A percentile compares a stretch with the other conserved stretches of the same genome.
Evolutionary conservation across 164 flowering plant genomes (phyloP).

Genomic region (Piper betle): DNA sequence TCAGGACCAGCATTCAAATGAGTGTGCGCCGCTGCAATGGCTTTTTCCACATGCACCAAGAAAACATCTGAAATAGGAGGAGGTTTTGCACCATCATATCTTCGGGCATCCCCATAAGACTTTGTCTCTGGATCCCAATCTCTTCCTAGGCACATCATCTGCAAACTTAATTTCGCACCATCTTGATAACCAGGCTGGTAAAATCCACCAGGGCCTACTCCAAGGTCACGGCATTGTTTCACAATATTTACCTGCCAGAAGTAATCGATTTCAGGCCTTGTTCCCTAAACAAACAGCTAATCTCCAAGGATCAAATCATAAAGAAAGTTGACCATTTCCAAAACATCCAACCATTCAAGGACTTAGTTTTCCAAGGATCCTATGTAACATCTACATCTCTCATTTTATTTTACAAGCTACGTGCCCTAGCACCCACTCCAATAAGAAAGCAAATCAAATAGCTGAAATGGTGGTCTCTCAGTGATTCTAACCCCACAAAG

Average conservation of each 20-base stretch:
- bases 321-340: too few relatives aligned
- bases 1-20: slow-evolving; percentile 9
- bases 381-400: too few relatives aligned
- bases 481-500: too few relatives aligned
- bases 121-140: slow-evolving; percentile 68
- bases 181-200: slow-evolving; percentile 60
- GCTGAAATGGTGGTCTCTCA: too few relatives aligned
- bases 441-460: too few relatives aligned
- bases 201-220: slow-evolving; percentile 64
- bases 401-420: too few relatives aligned
- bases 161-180: slow-evolving; percentile 45
- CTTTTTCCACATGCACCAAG: slow-evolving; percentile 27
- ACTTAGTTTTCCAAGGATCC: too few relatives aligned
- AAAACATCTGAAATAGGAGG: slow-evolving; percentile 47
- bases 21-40: slow-evolving; percentile 36
- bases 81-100: slow-evolving; percentile 40
- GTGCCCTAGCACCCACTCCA: too few relatives aligned
- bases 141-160: slow-evolving; percentile 91
- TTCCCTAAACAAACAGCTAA: too few relatives aligned
- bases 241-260: slow-evolving; percentile 37
- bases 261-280: neutral
- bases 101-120: slow-evolving; percentile 27
- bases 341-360: too few relatives aligned
- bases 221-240: slow-evolving; percentile 48
- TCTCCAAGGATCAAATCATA: too few relatives aligned